These are phyloP conservation scores for Neofusicoccum kwambonambiense DNA, from an alignment of 2,329 filamentous ascomycete genomes.

Conservation along the genomic window DNA sequence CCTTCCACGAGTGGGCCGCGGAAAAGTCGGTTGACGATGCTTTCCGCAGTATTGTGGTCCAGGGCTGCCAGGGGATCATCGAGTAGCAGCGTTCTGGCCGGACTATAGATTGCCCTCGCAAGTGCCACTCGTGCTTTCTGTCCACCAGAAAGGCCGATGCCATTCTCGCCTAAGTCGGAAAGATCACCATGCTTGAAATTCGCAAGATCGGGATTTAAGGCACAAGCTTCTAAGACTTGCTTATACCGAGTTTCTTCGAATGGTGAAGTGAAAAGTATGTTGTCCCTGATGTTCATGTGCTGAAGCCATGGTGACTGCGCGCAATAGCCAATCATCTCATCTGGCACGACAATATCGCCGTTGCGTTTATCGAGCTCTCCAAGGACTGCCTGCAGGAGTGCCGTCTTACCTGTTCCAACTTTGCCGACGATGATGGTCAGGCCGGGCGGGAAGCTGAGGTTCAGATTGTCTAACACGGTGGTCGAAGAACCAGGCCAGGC, in stretches of 20 bases:
- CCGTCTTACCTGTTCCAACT: constrained; percentile 64
- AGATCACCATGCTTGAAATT: constrained; percentile 64
- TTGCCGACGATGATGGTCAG: constrained; percentile 63
- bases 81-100: constrained; percentile 53
- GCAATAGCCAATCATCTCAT: constrained; percentile 62
- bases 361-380: constrained; percentile 57
- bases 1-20: constrained; percentile 54
- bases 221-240: constrained; percentile 66
- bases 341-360: constrained; percentile 53
- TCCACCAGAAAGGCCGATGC: constrained; percentile 60
- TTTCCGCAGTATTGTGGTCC: constrained; percentile 64
- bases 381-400: constrained; percentile 58
- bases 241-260: constrained; percentile 70
- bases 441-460: constrained; percentile 54
- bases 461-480: constrained; percentile 55
- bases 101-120: constrained; percentile 61
- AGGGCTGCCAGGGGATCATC: constrained; percentile 61
- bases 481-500: constrained; percentile 71
- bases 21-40: constrained; percentile 58
- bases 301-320: constrained; percentile 67
- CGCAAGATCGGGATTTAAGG: constrained; percentile 59
- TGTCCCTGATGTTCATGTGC: constrained; percentile 68
- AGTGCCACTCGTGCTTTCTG: constrained; percentile 61
- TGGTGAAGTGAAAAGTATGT: constrained; percentile 63
- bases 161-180: constrained; percentile 61